Percentiles rank a stretch among this genome's conserved stretches.
Evolutionary conservation across 106 monocot species (phyloP).

Genomic region (Dioscorea dumetorum): DNA sequence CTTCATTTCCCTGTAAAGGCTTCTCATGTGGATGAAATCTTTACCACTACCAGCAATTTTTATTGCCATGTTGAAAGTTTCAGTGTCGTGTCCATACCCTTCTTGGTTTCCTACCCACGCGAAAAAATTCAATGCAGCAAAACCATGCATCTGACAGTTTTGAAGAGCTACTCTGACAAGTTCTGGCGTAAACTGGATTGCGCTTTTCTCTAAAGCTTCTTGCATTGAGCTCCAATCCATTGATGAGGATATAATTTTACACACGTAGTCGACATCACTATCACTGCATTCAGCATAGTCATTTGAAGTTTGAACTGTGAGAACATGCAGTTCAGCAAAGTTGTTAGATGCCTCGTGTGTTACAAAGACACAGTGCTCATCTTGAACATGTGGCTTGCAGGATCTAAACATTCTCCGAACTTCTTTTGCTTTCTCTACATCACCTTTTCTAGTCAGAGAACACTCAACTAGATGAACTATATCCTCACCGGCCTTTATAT

Average conservation of each 20-base stretch:
- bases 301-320: slow-evolving; percentile 5
- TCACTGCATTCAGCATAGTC: slow-evolving; percentile 18
- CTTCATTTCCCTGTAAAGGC: slow-evolving; percentile 67
- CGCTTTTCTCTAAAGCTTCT: slow-evolving; percentile 36
- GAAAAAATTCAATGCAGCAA: slow-evolving; percentile 60
- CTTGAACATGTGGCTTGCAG: slow-evolving; percentile 9
- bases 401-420: slow-evolving; percentile 29
- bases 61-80: slow-evolving; percentile 76
- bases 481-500: slow-evolving; percentile 27
- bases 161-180: slow-evolving; percentile 45
- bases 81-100: slow-evolving; percentile 44
- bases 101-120: slow-evolving; percentile 46
- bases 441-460: slow-evolving; percentile 33
- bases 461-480: slow-evolving; percentile 32
- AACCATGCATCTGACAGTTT: slow-evolving; percentile 38
- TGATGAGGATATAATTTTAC: slow-evolving; percentile 44
- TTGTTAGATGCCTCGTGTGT: slow-evolving; percentile 4
- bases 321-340: slow-evolving; percentile 1
- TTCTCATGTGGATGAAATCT: slow-evolving; percentile 79
- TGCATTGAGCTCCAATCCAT: slow-evolving; percentile 28
- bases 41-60: slow-evolving; percentile 79
- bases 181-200: slow-evolving; percentile 45
- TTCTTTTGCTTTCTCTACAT: slow-evolving; percentile 30
- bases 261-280: slow-evolving; percentile 36
- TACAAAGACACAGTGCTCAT: slow-evolving; percentile 7